phyloP scores from a whole-genome alignment of 1,284 basidiomycete genomes.

The Apiotrichum mycotoxinovorans region DNA sequence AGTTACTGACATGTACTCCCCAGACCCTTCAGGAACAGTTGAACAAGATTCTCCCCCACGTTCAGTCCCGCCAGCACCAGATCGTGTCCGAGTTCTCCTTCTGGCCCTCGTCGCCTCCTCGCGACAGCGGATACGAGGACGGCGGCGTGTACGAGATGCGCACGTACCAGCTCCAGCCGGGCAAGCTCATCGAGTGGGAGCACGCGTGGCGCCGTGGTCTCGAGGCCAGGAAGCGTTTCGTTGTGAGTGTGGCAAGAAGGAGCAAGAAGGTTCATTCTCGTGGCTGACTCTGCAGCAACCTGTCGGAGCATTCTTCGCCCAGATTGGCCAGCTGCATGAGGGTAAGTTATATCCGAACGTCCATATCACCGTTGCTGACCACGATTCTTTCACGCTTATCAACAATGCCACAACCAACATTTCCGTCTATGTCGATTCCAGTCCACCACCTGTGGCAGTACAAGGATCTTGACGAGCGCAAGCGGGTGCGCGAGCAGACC shows the following conservation, averaged over 20 bases:
- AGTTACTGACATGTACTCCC: neutral
- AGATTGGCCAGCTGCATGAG: constrained; percentile 81
- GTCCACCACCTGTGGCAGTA: constrained; percentile 95
- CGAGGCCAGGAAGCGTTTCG: constrained; percentile 77
- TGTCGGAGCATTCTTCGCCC: constrained; percentile 90
- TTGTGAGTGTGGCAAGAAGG: constrained; percentile 50
- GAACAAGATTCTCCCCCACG: constrained; percentile 62
- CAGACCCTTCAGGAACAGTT: constrained; percentile 16
- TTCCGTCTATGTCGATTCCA: neutral
- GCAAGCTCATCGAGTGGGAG: constrained; percentile 88
- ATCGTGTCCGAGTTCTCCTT: constrained; percentile 91
- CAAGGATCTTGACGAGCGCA: constrained; percentile 75
- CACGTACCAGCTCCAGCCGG: constrained; percentile 68
- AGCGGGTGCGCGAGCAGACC: constrained; percentile 76
- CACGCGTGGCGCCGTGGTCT: constrained; percentile 82
- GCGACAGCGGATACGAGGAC: constrained; percentile 54
- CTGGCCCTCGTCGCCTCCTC: constrained; percentile 82
- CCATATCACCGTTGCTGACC: neutral
- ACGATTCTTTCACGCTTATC: neutral
- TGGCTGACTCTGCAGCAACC: constrained; percentile 55
- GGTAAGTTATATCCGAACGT: neutral
- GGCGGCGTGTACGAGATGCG: constrained; percentile 90
- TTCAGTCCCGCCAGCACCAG: constrained; percentile 68
- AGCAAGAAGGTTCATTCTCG: neutral
- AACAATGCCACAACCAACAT: neutral